A percentile compares a stretch with the other conserved stretches of the same genome.
Evolutionary conservation across 345 rosid genomes (phyloP).

Genomic region (Arabidopsis suecica): DNA sequence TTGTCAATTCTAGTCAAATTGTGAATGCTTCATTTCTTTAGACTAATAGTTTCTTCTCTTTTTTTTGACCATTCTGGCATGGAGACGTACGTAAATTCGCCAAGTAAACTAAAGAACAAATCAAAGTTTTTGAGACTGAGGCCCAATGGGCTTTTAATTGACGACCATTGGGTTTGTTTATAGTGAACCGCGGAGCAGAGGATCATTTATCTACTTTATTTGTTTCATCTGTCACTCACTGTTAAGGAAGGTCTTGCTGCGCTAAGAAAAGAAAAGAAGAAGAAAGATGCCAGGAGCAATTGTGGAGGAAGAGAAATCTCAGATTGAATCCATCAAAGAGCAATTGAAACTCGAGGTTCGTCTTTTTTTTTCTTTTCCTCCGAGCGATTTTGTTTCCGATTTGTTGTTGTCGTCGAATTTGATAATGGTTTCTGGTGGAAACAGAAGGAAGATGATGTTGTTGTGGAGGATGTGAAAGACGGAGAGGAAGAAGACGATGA

Average conservation of each 20-base stretch:
- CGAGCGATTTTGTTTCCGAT: not conserved
- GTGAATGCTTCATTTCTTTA: not conserved
- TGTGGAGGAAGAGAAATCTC: slow-evolving; percentile 14
- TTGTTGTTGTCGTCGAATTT: not conserved
- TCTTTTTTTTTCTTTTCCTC: not conserved
- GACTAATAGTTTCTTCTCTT: too few species aligned
- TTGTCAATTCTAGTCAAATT: not conserved
- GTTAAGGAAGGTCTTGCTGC: not conserved
- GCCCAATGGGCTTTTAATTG: slow-evolving; percentile 20
- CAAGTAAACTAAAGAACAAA: slow-evolving; percentile 4
- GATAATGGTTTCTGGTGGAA: not conserved
- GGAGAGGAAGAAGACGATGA: slow-evolving; percentile 57
- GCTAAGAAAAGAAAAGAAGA: not conserved
- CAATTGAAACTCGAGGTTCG: slow-evolving; percentile 26
- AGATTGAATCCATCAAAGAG: slow-evolving; percentile 34
- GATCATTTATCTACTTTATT: not conserved
- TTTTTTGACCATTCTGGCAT: too few species aligned
- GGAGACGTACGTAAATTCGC: not conserved
- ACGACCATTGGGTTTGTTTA: not conserved
- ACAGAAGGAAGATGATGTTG: slow-evolving; percentile 31
- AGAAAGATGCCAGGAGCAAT: slow-evolving; percentile 41
- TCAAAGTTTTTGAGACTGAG: not conserved
- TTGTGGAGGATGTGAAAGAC: slow-evolving; percentile 71
- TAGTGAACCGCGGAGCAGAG: slow-evolving; percentile 16
- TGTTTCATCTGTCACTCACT: not conserved